These are phyloP conservation scores for Paramyrothecium sp. DNA, from an alignment of 2,329 filamentous ascomycete species.

Conservation along the genomic window DNA sequence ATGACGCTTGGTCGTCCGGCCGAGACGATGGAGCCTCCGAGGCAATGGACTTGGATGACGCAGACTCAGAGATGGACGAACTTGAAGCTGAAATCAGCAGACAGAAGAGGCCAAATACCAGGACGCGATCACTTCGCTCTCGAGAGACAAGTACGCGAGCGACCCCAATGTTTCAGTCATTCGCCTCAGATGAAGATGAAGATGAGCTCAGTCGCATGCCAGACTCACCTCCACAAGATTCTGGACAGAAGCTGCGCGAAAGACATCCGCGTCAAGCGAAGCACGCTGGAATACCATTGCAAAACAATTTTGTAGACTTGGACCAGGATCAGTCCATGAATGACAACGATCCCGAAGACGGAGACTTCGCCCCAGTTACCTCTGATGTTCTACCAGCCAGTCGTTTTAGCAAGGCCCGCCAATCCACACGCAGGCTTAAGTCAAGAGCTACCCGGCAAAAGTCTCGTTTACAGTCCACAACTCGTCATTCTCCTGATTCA, in stretches of 20 bases:
- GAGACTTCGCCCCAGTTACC: slow-evolving; percentile 31
- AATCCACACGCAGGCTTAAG: slow-evolving; percentile 17
- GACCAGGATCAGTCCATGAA: slow-evolving; percentile 31
- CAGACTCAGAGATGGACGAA: slow-evolving; percentile 17
- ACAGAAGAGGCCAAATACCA: slow-evolving; percentile 8
- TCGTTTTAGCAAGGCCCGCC: slow-evolving; percentile 15
- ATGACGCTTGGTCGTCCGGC: slow-evolving; percentile 27
- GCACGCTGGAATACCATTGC: slow-evolving; percentile 5
- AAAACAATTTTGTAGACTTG: slow-evolving; percentile 15
- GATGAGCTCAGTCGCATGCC: slow-evolving; percentile 4
- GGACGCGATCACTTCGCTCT: slow-evolving; percentile 18
- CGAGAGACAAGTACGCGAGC: slow-evolving; percentile 17
- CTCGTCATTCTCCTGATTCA: slow-evolving; percentile 30
- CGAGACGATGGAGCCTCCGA: slow-evolving; percentile 18
- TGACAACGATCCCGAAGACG: slow-evolving; percentile 27
- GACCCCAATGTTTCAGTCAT: neutral
- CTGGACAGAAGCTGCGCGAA: slow-evolving; percentile 17
- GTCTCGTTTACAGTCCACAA: slow-evolving; percentile 1
- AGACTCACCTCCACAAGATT: no score
- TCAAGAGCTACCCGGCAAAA: slow-evolving; percentile 9
- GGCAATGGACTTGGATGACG: slow-evolving; percentile 23
- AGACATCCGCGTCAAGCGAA: slow-evolving; percentile 22
- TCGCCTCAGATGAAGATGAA: slow-evolving; percentile 8
- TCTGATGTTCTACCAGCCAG: slow-evolving; percentile 31
- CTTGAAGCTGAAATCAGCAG: slow-evolving; percentile 2